These are phyloP conservation scores for Pichia sp. DNA, from an alignment of 1,139 yeast species.

Conservation along the genomic window DNA sequence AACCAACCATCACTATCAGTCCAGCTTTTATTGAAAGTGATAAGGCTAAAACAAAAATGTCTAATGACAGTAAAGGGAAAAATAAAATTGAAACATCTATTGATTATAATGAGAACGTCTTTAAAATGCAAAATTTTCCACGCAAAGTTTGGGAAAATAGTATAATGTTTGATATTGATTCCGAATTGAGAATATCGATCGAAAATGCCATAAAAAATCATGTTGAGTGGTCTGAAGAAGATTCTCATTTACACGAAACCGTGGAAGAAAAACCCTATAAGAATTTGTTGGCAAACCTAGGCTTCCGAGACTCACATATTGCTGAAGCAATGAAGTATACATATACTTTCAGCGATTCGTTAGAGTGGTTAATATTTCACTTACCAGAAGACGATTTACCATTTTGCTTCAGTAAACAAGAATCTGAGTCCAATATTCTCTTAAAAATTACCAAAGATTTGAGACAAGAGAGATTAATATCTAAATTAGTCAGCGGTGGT, in stretches of 20 bases:
- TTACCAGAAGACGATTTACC: constrained; percentile 95
- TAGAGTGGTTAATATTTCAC: constrained; percentile 82
- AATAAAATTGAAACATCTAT: background rate
- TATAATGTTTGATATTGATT: constrained; percentile 37
- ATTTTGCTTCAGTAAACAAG: constrained; percentile 36
- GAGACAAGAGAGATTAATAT: constrained; percentile 41
- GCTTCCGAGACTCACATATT: constrained; percentile 65
- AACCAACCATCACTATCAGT: constrained; percentile 37
- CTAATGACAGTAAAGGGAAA: background rate
- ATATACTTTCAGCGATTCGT: constrained; percentile 42
- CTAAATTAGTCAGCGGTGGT: constrained; percentile 59
- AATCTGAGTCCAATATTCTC: constrained; percentile 40
- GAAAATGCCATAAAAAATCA: constrained; percentile 49
- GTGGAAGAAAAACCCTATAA: constrained; percentile 11
- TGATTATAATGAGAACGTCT: background rate
- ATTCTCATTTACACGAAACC: constrained; percentile 11
- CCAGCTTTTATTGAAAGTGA: background rate
- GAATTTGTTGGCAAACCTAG: constrained; percentile 37
- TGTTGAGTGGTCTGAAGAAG: constrained; percentile 42
- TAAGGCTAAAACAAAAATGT: background rate
- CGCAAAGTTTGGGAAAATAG: constrained; percentile 57
- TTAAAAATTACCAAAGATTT: constrained; percentile 42
- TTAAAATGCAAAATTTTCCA: constrained; percentile 37
- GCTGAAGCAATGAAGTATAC: constrained; percentile 65
- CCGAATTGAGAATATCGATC: constrained; percentile 44